phyloP scores from a whole-genome alignment of 192 early-diverging fungal genomes.

The Linnemannia zychae region DNA sequence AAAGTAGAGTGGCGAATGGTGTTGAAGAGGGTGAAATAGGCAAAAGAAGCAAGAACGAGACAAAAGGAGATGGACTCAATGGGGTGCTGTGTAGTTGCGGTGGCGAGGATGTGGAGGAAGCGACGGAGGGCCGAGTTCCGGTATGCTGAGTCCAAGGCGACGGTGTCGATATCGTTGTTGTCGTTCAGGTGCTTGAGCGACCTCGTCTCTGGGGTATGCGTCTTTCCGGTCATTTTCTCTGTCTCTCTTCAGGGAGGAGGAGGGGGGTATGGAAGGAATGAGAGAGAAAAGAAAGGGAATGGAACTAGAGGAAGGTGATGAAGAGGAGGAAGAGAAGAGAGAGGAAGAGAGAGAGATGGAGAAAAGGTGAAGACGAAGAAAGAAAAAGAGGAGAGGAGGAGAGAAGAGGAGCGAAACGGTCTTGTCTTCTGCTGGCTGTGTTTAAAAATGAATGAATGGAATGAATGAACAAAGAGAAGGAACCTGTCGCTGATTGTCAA shows the following conservation, averaged over 20 bases:
- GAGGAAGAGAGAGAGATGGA: background rate
- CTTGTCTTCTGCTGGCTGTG: background rate
- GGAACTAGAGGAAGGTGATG: background rate
- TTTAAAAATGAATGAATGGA: background rate
- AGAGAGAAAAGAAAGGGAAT: background rate
- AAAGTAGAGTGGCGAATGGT: constrained; percentile 75
- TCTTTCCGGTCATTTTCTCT: constrained; percentile 51
- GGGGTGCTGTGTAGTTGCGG: constrained; percentile 71
- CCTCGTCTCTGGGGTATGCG: constrained; percentile 43
- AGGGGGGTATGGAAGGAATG: background rate
- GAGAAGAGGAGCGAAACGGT: background rate
- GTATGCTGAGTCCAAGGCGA: constrained; percentile 38
- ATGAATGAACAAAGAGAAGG: background rate
- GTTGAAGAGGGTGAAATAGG: constrained; percentile 84
- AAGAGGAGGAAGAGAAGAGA: background rate
- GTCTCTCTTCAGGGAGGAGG: background rate
- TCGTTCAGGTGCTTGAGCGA: constrained; percentile 25
- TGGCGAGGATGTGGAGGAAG: constrained; percentile 44
- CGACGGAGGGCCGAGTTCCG: constrained; percentile 50
- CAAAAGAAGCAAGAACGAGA: constrained; percentile 79
- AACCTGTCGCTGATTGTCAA: constrained; percentile 9
- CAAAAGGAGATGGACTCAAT: constrained; percentile 84
- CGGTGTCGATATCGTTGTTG: constrained; percentile 10
- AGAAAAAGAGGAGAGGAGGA: background rate
- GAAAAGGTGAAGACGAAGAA: background rate